phyloP scores from a whole-genome alignment of 768 basidiomycete genomes.

The Mycena belliarum region DNA sequence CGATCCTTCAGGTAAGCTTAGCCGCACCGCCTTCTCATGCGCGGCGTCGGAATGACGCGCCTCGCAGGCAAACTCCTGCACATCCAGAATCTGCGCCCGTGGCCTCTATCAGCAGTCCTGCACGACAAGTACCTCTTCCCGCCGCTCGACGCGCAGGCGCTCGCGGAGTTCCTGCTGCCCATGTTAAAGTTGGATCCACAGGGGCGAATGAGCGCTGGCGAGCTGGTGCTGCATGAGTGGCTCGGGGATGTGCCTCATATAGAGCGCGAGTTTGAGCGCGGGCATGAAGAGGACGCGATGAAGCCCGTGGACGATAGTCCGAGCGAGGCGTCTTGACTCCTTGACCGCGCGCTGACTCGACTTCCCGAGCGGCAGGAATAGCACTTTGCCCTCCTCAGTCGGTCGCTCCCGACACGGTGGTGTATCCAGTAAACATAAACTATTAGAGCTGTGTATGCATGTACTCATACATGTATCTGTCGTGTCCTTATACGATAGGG shows the following conservation, averaged over 20 bases:
- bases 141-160: conserved; percentile 72
- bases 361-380: neutral
- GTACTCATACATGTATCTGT: too few relatives aligned
- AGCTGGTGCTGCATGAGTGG: conserved; percentile 85
- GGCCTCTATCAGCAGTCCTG: conserved; percentile 81
- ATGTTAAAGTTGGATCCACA: conserved; percentile 92
- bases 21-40: neutral
- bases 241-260: conserved; percentile 58
- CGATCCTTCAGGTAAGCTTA: conserved; percentile 77
- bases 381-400: too few relatives aligned
- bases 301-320: conserved; percentile 71
- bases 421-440: neutral
- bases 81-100: conserved; percentile 91
- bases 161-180: conserved; percentile 79
- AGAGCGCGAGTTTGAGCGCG: conserved; percentile 11
- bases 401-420: neutral
- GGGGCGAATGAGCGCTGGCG: conserved; percentile 79
- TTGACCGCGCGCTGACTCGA: too few relatives aligned
- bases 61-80: conserved; percentile 77
- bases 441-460: neutral
- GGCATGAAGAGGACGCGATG: conserved; percentile 56
- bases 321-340: neutral
- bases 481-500: too few relatives aligned
- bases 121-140: conserved; percentile 97
- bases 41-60: neutral